Conservation (phyloP, 257 asterid species). For the Przewalskia tangutica region DNA sequence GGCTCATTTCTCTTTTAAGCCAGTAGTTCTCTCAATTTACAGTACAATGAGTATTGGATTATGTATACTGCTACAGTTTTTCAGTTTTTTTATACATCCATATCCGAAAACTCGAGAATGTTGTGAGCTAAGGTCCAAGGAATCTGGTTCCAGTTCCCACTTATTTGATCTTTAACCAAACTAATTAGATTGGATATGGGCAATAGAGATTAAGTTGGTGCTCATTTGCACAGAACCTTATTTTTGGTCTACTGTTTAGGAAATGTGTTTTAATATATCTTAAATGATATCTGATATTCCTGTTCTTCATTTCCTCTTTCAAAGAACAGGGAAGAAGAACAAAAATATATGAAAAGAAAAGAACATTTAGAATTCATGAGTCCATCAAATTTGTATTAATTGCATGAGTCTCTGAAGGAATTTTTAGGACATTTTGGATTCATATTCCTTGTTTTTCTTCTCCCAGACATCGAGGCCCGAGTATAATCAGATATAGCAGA, state of each 20-base stretch:
- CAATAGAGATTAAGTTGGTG: no score
- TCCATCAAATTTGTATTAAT: background rate
- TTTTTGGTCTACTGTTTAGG: background rate
- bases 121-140: background rate
- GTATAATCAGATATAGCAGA: conserved; percentile 72
- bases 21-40: no score
- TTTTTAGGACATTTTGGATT: background rate
- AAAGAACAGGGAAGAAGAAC: background rate
- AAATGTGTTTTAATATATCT: background rate
- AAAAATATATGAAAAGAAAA: background rate
- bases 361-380: background rate
- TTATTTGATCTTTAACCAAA: no score
- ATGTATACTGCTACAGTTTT: no score
- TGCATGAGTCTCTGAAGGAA: background rate
- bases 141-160: no score
- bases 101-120: no score
- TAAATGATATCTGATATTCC: background rate
- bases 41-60: no score
- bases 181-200: no score
- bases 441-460: background rate
- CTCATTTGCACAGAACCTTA: no score
- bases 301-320: background rate
- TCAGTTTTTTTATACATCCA: no score
- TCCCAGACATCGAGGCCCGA: conserved; percentile 87
- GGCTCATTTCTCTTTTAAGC: no score